phyloP scores from a whole-genome alignment of 108 stramenopile species.

The Epipyxis sp. region DNA sequence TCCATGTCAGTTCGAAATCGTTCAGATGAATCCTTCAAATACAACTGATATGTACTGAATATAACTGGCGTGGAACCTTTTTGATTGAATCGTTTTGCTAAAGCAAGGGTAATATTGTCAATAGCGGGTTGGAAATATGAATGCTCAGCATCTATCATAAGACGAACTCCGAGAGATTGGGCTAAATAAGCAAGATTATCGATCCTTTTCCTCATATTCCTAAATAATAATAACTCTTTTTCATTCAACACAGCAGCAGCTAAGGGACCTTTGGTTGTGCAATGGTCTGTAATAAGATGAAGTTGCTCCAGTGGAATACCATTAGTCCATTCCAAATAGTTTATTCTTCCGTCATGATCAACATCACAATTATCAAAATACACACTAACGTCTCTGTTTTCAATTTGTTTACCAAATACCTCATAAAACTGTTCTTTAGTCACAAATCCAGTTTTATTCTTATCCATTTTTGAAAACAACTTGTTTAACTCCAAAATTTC shows the following conservation, averaged over 20 bases:
- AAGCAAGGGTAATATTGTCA: constrained; percentile 71
- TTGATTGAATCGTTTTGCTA: constrained; percentile 72
- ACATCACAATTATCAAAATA: constrained; percentile 53
- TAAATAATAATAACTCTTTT: constrained; percentile 73
- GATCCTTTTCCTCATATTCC: constrained; percentile 65
- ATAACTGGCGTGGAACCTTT: constrained; percentile 39
- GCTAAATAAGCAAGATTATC: constrained; percentile 70
- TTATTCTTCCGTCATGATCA: constrained; percentile 50
- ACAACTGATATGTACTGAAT: constrained; percentile 70
- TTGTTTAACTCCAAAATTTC: constrained; percentile 66
- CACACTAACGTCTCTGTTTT: neutral
- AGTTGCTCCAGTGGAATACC: constrained; percentile 38
- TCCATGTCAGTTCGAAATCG: constrained; percentile 73
- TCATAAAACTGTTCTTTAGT: constrained; percentile 47
- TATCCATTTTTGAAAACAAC: constrained; percentile 69
- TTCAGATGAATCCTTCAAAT: constrained; percentile 71
- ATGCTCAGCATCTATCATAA: constrained; percentile 97
- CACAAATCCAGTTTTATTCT: neutral
- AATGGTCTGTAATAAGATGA: neutral
- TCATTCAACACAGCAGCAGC: constrained; percentile 66
- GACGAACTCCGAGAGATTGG: constrained; percentile 57
- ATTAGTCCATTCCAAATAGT: constrained; percentile 75
- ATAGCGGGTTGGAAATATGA: constrained; percentile 91
- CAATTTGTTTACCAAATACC: constrained; percentile 44
- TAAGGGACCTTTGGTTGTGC: constrained; percentile 60